Percentiles rank a stretch among this genome's conserved stretches.
These are phyloP conservation scores for Saccharomyces hybrid DNA, from an alignment of 1,139 yeast species.

Conservation along the genomic window DNA sequence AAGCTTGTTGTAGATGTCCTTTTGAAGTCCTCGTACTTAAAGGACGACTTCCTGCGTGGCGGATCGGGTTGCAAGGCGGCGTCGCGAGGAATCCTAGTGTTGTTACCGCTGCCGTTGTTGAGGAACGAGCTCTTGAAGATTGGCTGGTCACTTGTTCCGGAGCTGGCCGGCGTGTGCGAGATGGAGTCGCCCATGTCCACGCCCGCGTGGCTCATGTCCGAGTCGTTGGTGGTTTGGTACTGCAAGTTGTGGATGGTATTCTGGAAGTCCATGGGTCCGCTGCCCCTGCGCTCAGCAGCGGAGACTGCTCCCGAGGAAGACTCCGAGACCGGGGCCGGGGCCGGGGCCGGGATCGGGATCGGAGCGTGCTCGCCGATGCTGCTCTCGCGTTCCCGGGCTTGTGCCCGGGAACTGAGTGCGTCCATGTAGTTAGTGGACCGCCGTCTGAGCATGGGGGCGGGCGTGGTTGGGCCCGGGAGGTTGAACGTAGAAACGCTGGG, in stretches of 20 bases:
- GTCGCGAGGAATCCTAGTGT: not conserved
- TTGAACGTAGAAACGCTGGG: slow-evolving; percentile 12
- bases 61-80: slow-evolving; percentile 4
- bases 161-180: not conserved
- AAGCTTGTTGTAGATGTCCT: slow-evolving; percentile 22
- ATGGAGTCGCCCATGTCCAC: slow-evolving; percentile 15
- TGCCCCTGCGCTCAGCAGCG: not conserved
- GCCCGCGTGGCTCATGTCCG: slow-evolving; percentile 1
- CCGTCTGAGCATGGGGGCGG: slow-evolving; percentile 11
- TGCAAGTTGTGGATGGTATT: slow-evolving; percentile 16
- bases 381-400: not conserved
- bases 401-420: slow-evolving; percentile 13
- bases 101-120: not conserved
- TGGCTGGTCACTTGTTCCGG: not conserved
- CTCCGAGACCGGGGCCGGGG: not conserved
- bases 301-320: too few relatives aligned
- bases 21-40: slow-evolving; percentile 28
- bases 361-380: not conserved
- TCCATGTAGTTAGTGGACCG: slow-evolving; percentile 22
- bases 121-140: not conserved
- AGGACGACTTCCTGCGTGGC: slow-evolving; percentile 21
- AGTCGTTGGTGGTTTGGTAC: slow-evolving; percentile 4
- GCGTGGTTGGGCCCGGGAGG: slow-evolving; percentile 5
- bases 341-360: too few relatives aligned
- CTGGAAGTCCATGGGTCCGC: slow-evolving; percentile 13